Percentiles rank a stretch among this genome's conserved stretches.
These are phyloP conservation scores for Dillenia suffruticosa DNA, from an alignment of 164 flowering plant species.

Conservation along the genomic window DNA sequence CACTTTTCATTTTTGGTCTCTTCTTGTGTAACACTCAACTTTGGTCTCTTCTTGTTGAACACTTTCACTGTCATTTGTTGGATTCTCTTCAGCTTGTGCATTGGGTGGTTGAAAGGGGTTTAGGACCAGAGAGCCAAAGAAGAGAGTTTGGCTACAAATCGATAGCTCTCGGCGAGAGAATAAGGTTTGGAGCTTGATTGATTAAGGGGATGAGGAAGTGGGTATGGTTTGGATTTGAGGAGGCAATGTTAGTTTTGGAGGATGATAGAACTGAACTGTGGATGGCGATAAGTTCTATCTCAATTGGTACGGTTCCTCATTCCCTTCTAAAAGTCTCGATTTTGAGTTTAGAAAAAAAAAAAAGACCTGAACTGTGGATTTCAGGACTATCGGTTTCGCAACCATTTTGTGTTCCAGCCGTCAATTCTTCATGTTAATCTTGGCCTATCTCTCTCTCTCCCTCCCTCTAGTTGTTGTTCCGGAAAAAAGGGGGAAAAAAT, in stretches of 20 bases:
- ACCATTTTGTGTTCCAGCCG: constrained; percentile 9
- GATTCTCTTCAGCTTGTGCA: constrained; percentile 41
- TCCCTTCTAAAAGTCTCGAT: too few species aligned
- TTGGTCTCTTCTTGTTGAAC: constrained; percentile 4
- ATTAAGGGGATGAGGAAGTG: constrained; percentile 10
- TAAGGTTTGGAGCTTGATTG: constrained; percentile 19
- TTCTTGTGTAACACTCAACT: constrained; percentile 3
- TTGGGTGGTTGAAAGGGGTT: constrained; percentile 22
- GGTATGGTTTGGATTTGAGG: constrained; percentile 13
- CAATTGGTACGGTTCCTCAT: too few species aligned
- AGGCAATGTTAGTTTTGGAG: constrained; percentile 7
- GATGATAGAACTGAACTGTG: constrained; percentile 16
- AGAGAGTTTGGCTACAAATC: constrained; percentile 32
- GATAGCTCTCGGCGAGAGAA: constrained; percentile 54
- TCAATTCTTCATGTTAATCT: neutral
- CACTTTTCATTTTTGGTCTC: neutral
- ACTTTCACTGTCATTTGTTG: neutral
- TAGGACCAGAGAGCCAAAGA: constrained; percentile 25
- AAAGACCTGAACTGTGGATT: too few species aligned
- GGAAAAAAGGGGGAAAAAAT: too few species aligned
- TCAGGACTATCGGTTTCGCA: constrained; percentile 10
- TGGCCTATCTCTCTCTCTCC: neutral
- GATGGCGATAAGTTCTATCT: too few species aligned
- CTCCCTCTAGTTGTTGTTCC: too few species aligned
- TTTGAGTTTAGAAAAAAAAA: too few species aligned